phyloP scores from a whole-genome alignment of 2,329 filamentous ascomycete genomes.

The Saccharata proteae region DNA sequence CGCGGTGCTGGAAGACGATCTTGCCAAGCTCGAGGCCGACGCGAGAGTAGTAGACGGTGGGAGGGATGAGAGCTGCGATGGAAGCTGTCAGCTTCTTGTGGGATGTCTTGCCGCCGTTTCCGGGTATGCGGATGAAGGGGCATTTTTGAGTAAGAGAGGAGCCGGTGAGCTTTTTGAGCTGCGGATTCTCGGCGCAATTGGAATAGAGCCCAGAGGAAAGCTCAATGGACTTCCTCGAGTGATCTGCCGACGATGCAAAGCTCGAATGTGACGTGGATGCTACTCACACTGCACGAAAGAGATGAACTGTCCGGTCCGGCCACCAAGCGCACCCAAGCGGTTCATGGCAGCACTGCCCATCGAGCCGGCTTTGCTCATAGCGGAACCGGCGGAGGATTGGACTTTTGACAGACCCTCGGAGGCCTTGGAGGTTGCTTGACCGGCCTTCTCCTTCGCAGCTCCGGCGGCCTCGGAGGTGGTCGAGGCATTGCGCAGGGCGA shows the following conservation, averaged over 20 bases:
- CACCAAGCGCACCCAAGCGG: slow-evolving; percentile 66
- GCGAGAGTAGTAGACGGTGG: slow-evolving; percentile 81
- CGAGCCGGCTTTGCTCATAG: slow-evolving; percentile 54
- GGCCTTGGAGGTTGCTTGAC: slow-evolving; percentile 47
- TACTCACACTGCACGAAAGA: slow-evolving; percentile 75
- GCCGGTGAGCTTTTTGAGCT: neutral
- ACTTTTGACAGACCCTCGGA: slow-evolving; percentile 74
- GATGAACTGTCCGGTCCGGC: slow-evolving; percentile 68
- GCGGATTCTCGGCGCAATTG: too few relatives aligned
- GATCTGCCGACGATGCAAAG: neutral
- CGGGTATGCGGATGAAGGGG: too few relatives aligned
- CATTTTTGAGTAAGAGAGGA: slow-evolving; percentile 2
- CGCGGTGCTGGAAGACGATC: slow-evolving; percentile 76
- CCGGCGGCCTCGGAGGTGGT: slow-evolving; percentile 34
- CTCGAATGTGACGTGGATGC: neutral
- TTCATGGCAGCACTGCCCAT: slow-evolving; percentile 37
- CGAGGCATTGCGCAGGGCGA: slow-evolving; percentile 37
- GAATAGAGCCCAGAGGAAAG: too few relatives aligned
- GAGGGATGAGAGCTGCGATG: slow-evolving; percentile 64
- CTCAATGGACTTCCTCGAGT: too few relatives aligned
- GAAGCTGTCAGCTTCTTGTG: slow-evolving; percentile 13
- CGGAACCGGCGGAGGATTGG: slow-evolving; percentile 66
- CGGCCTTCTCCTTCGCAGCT: slow-evolving; percentile 34
- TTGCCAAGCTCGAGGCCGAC: slow-evolving; percentile 80
- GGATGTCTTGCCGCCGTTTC: too few relatives aligned